Conservation (phyloP, 352 stramenopile species). For the Phytophthora hibernalis region DNA sequence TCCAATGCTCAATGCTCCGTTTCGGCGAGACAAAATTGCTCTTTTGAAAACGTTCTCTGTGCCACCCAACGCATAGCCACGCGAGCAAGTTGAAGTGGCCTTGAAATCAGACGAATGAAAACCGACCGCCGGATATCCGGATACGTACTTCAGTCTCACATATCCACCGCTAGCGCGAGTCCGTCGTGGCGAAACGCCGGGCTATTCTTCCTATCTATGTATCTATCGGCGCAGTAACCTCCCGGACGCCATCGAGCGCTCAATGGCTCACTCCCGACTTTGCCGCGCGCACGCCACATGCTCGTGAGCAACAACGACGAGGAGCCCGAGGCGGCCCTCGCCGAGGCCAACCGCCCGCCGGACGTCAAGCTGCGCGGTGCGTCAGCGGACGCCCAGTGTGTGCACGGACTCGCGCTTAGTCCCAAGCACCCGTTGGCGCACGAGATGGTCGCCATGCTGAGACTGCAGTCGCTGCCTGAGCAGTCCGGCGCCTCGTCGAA, state of each 20-base stretch:
- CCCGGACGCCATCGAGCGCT: slow-evolving; percentile 1
- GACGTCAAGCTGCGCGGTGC: slow-evolving; percentile 11
- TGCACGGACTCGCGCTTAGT: slow-evolving; percentile 25
- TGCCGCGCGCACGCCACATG: slow-evolving; percentile 28
- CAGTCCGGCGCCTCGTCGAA: slow-evolving; percentile 24
- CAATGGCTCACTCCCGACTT: slow-evolving; percentile 37
- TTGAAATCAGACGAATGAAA: slow-evolving; percentile 6
- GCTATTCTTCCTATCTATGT: slow-evolving; percentile 33
- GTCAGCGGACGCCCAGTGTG: not conserved
- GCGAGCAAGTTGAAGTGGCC: slow-evolving; percentile 25
- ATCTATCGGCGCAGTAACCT: slow-evolving; percentile 36
- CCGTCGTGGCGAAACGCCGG: slow-evolving; percentile 19
- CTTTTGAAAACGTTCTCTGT: slow-evolving; percentile 12
- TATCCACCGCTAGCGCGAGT: slow-evolving; percentile 1
- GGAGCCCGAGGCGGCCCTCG: slow-evolving; percentile 26
- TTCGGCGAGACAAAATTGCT: not conserved
- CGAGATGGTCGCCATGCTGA: slow-evolving; percentile 28
- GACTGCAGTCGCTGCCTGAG: not conserved
- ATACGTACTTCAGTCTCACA: slow-evolving; percentile 17
- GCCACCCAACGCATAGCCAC: slow-evolving; percentile 10
- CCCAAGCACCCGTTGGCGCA: slow-evolving; percentile 23
- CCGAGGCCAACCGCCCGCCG: slow-evolving; percentile 14
- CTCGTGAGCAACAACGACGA: slow-evolving; percentile 40
- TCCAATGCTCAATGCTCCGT: not conserved
- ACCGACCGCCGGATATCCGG: slow-evolving; percentile 10